Base-by-base conservation (phyloP, 2,329 filamentous ascomycete genomes). In the Calonectria pseudoreteaudii region DNA sequence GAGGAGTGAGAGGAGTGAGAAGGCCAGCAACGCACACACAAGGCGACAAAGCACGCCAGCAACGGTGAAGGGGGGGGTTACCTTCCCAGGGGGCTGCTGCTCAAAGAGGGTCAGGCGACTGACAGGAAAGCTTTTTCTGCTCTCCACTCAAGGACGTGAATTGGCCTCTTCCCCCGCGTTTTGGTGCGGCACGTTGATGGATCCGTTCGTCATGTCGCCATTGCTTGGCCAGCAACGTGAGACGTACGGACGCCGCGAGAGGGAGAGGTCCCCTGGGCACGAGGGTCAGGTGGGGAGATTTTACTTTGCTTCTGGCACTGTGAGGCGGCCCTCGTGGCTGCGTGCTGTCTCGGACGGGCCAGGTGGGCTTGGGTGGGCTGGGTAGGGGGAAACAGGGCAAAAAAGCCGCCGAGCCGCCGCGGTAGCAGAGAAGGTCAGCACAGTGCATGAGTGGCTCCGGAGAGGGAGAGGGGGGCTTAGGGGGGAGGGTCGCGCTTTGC, bases 91-190 rank as follows among this genome's bases (percentile, higher is more conserved):
- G 28, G 34, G 34, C 30, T 36, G 44, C 49, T 26, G 28, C 49
- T 26, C 41, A 44, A n/a, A 44, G 31, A 20, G 73, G 53, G 75
- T 75, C 71, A 75, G 34, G 70, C 77, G 76, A 78, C 77, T 70
- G 72, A 71, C 75, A 74, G 36, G 70, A 76, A 75, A 80, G 73
- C 73, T 75, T 76, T 71, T 72, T 62, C 50, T 31, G 36, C 65
- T 73, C 78, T 70, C 79, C 76, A 80, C 79, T 20, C 10, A 26
- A 56, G 4, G 56, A 68, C 52, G 16, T 38, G 58, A 79, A 74
- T 76, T 74, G 72, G 71, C 66, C 73, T 73, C 62, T 69, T 72
- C 70, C 76, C 77, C 78, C 77, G 78, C 79, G 79, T 80, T 79
- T 72, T 72, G 70, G 41, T 67, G 58, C 34, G 52, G 67, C 66